These are phyloP conservation scores for Thermothielavioides terrestris DNA, from an alignment of 495 filamentous ascomycete species.

Conservation along the genomic window DNA sequence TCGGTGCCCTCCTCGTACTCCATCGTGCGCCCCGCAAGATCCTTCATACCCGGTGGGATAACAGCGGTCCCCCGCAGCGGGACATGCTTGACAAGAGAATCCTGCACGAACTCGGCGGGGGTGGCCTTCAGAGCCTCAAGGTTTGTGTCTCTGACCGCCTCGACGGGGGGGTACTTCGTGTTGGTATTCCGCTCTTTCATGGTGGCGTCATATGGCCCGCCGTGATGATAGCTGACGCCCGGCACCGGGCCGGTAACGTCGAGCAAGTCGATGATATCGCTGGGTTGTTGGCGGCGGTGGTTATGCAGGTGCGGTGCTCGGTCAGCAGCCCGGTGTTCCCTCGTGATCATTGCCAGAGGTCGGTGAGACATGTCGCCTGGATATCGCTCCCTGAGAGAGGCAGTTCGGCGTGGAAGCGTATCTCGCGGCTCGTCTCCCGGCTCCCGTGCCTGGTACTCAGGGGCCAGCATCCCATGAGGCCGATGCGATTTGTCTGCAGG, in stretches of 20 bases:
- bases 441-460: conserved; percentile 11
- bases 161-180: conserved; percentile 58
- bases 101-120: conserved; percentile 66
- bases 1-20: conserved; percentile 80
- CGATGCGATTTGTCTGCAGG: conserved; percentile 16
- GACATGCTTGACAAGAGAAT: conserved; percentile 64
- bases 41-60: conserved; percentile 61
- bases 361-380: conserved; percentile 53
- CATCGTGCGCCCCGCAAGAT: conserved; percentile 59
- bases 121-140: conserved; percentile 74
- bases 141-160: conserved; percentile 67
- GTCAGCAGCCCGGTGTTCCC: conserved; percentile 51
- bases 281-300: conserved; percentile 49
- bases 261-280: conserved; percentile 75
- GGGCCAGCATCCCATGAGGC: conserved; percentile 10
- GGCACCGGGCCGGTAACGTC: conserved; percentile 48
- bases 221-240: conserved; percentile 69
- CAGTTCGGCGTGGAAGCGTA: conserved; percentile 28
- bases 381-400: conserved; percentile 50
- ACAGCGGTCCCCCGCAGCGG: conserved; percentile 77
- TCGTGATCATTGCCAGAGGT: conserved; percentile 53
- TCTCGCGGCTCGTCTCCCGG: background rate
- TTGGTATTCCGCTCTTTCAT: conserved; percentile 61
- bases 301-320: conserved; percentile 50
- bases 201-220: conserved; percentile 85